These are phyloP conservation scores for Boletus rubropictus DNA, from an alignment of 768 basidiomycete genomes.

Conservation along the genomic window DNA sequence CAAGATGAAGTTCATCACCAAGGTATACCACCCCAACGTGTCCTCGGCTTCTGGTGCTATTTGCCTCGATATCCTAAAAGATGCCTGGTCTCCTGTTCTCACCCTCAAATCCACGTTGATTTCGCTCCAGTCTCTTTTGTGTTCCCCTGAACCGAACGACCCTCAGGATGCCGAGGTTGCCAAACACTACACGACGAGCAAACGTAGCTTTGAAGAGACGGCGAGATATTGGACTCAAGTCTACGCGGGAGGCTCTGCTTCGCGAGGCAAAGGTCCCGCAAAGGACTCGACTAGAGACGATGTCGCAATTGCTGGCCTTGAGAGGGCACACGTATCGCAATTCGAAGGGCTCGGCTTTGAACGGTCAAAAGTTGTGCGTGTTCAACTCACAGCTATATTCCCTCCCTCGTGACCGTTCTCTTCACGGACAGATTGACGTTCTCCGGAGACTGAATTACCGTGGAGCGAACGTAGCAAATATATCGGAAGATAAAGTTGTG, in stretches of 20 bases:
- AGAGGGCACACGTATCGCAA: conserved; percentile 75
- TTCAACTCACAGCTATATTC: neutral
- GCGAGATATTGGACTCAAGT: conserved; percentile 91
- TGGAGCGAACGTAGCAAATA: conserved; percentile 71
- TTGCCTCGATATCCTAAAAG: conserved; percentile 80
- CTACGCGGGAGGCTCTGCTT: conserved; percentile 73
- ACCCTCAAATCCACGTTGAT: conserved; percentile 96
- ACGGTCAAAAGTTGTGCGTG: conserved; percentile 76
- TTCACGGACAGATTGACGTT: conserved; percentile 65
- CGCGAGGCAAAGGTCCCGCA: conserved; percentile 34
- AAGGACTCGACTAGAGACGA: conserved; percentile 36
- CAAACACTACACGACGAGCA: conserved; percentile 91
- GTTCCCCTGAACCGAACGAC: conserved; percentile 91
- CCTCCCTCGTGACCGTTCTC: neutral
- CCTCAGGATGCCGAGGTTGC: conserved; percentile 98
- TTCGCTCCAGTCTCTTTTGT: conserved; percentile 87
- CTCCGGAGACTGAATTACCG: conserved; percentile 85
- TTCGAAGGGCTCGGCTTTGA: conserved; percentile 84
- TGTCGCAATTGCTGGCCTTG: conserved; percentile 72
- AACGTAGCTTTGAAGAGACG: conserved; percentile 83
- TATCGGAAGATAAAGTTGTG: conserved; percentile 77
- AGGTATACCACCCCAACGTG: conserved; percentile 94
- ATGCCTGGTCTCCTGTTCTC: conserved; percentile 93
- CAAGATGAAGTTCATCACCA: conserved; percentile 98
- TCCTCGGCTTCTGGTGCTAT: conserved; percentile 93